Evolutionary conservation across 441 rosid genomes (phyloP), one percentile per base, ranked within the genome.

Genomic region (Pelargonium cotyledonis): DNA sequence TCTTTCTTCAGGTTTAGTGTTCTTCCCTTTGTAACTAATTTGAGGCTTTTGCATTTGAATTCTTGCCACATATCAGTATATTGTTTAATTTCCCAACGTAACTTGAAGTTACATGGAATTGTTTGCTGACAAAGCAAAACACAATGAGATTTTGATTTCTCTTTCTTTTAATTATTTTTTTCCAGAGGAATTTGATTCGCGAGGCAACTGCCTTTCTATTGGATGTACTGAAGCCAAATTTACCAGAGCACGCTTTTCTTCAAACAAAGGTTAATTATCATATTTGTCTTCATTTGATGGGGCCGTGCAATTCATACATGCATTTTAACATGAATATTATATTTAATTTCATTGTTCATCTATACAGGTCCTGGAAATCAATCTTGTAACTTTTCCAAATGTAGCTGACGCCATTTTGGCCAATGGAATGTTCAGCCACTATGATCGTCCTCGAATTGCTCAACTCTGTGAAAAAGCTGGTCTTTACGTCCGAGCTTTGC

Each of bases 121-220:
- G 38, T 35, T 35, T 35, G 3, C 38, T 35, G 38, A 35, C 38
- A 35, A 35, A 35, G 38, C 38, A 35, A 35, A 35, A 35, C 38
- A 35, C 38, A 35, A 35, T 35, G 38, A 35, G 38, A 35, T 35
- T 35, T 35, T 35, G 38, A 35, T 35, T 35, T 35, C 6, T 35
- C 38, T 35, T 35, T 6, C 3, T 35, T 35, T 35, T 26, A 26
- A 26, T 26, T 26, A 26, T 26, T 26, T 26, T 26, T 26, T 26
- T 21, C 82, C 82, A 93, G 99, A 92, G 99, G 84, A 96, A 96
- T 74, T 68, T 96, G 86, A 89, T 96, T 70, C 96, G 98, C 65
- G 99, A 96, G 77, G 97, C 99, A 16, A 96, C 99, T 62, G 99
- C 99, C 68, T 96, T 96, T 82, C 91, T 96, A 44, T 81, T 96